Evolutionary conservation across 2,329 filamentous ascomycete genomes (phyloP).

Genomic region (Curvularia spicifera): DNA sequence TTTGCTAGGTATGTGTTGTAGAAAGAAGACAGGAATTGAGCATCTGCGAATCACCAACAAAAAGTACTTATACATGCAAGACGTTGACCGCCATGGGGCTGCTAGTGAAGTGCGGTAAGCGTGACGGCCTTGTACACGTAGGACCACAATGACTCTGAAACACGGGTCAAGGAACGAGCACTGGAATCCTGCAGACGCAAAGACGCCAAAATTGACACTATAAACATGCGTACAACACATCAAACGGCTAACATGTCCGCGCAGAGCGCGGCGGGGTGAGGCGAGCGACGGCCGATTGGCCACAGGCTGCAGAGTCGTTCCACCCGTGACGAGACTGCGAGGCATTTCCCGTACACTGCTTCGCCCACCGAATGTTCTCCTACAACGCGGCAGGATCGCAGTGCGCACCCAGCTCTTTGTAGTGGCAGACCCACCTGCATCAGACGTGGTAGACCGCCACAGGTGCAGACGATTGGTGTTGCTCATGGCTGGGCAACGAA

Average conservation of each 20-base stretch:
- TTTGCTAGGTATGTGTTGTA: constrained; percentile 7
- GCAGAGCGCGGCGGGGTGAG: constrained; percentile 14
- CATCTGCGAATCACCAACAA: not conserved
- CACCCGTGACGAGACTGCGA: constrained; percentile 10
- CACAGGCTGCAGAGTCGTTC: constrained; percentile 8
- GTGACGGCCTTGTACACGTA: constrained; percentile 18
- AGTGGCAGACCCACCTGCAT: constrained; percentile 17
- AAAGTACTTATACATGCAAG: constrained; percentile 16
- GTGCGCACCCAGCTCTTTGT: constrained; percentile 13
- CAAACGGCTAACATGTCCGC: constrained; percentile 10
- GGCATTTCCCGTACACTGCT: constrained; percentile 11
- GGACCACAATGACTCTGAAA: constrained; percentile 14
- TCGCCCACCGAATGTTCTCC: constrained; percentile 6
- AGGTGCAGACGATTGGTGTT: constrained; percentile 11
- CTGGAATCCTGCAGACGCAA: constrained; percentile 8
- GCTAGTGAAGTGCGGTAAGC: constrained; percentile 15
- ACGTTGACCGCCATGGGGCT: constrained; percentile 3
- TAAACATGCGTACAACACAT: constrained; percentile 17
- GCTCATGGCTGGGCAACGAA: constrained; percentile 9
- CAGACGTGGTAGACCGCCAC: constrained; percentile 19
- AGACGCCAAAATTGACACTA: constrained; percentile 11
- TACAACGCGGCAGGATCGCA: constrained; percentile 6
- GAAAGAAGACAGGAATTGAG: constrained; percentile 12
- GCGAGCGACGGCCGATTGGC: constrained; percentile 15
- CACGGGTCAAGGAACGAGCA: constrained; percentile 9